These are phyloP conservation scores for Pseudogymnoascus sp. DNA, from an alignment of 2,329 filamentous ascomycete genomes.

Conservation along the genomic window DNA sequence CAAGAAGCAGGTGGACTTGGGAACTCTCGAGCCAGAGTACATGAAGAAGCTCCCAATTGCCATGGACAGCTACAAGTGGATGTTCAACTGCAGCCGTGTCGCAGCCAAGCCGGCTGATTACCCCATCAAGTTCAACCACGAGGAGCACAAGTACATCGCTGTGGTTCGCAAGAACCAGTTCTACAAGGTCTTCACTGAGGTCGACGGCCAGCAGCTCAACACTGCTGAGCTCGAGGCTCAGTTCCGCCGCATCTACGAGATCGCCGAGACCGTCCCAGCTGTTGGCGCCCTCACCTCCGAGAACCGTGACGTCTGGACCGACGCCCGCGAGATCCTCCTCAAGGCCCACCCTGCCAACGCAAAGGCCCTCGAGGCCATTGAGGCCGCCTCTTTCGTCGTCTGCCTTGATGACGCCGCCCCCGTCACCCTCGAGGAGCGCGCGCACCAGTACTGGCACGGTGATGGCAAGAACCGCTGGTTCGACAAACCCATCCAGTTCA, in stretches of 20 bases:
- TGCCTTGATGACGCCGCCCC: conserved; percentile 89
- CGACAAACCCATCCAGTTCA: conserved; percentile 97
- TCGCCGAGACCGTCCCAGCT: conserved; percentile 63
- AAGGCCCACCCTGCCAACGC: conserved; percentile 73
- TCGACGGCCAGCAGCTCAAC: conserved; percentile 78
- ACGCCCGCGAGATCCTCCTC: conserved; percentile 70
- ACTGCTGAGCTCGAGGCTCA: conserved; percentile 83
- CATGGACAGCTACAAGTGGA: conserved; percentile 98
- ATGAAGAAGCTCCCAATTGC: conserved; percentile 97
- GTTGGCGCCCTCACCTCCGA: conserved; percentile 83
- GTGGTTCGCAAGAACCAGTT: conserved; percentile 94
- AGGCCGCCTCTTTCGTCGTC: conserved; percentile 83
- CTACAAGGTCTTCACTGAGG: conserved; percentile 81
- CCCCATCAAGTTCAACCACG: conserved; percentile 68
- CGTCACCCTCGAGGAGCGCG: conserved; percentile 90
- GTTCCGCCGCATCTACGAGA: conserved; percentile 76
- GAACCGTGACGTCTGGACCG: conserved; percentile 89
- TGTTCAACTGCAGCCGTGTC: conserved; percentile 93
- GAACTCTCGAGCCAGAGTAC: conserved; percentile 88
- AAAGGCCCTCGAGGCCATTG: conserved; percentile 69
- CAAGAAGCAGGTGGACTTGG: conserved; percentile 81
- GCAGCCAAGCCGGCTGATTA: conserved; percentile 76
- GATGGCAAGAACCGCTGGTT: conserved; percentile 95
- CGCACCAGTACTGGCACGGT: conserved; percentile 96
- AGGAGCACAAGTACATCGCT: conserved; percentile 78